Base-by-base conservation (phyloP, 139 green algal species). In the Haematococcus sp. region DNA sequence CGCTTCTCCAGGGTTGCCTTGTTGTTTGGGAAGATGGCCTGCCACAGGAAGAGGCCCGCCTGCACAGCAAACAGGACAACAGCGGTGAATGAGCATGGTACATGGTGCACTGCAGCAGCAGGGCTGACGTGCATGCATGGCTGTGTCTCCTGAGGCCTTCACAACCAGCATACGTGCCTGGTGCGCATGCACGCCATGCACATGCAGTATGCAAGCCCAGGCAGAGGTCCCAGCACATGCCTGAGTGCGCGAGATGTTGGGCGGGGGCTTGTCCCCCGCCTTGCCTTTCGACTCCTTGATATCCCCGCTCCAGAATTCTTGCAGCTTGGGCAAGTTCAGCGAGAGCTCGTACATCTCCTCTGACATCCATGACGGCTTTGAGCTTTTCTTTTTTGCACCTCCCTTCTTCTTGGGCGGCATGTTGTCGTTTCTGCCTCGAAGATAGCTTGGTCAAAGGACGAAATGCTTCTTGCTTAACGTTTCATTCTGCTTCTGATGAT, bases 251-350 rank as follows among this genome's bases (percentile, higher is more conserved):
- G 64, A 76, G 51, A 85, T 81, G 70, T 76, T 85, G 2, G 75
- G 74, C 4, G 66, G 70, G 0, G 76, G 70, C 19, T 74, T 71
- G 43, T 81, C 74, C 19, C 66, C 73, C 23, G 70, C 74, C 52
- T 85, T 85, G 25, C 77, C 40, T n/a, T 85, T 85, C 2, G 70
- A 68, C 4, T 85, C 79, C 30, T 85, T 85, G 23, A 85, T 55
- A 2, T 85, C 79, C 11, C 79, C 79, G 33, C 64, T 72, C 43
- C 74, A 85, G 58, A 81, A 85, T 59, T 85, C 79, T 9, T 77
- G 63, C 19, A 81, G 51, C 56, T 84, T 79, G 13, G 65, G 65
- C n/a, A 79, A 30, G 40, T 74, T 79, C 20, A 52, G 65, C 4
- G 22, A 65, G 1, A 84, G 74, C 27, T 76, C 68, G 30, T 71